phyloP scores from a whole-genome alignment of 495 filamentous ascomycete species.

The Penicillium canariense region DNA sequence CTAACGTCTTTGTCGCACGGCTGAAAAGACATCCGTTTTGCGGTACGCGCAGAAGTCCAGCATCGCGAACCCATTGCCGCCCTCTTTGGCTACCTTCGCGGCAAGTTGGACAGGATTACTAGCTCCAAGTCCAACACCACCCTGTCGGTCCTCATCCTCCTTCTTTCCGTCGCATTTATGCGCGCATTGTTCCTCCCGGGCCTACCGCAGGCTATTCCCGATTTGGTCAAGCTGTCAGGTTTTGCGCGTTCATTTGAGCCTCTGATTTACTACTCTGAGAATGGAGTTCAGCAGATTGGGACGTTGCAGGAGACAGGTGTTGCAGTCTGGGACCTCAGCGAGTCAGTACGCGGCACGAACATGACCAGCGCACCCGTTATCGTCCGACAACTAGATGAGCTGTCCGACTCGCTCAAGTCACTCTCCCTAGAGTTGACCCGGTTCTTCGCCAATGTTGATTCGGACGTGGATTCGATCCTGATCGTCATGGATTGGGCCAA shows the following conservation, averaged over 20 bases:
- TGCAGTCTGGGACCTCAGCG: slow-evolving; percentile 88
- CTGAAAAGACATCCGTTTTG: slow-evolving; percentile 76
- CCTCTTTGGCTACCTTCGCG: slow-evolving; percentile 61
- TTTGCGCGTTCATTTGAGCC: slow-evolving; percentile 88
- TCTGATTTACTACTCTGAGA: slow-evolving; percentile 86
- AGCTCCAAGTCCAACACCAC: slow-evolving; percentile 65
- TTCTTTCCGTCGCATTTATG: slow-evolving; percentile 59
- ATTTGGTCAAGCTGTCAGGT: slow-evolving; percentile 84
- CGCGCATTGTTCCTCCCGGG: slow-evolving; percentile 68
- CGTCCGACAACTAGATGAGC: slow-evolving; percentile 74
- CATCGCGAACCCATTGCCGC: slow-evolving; percentile 83
- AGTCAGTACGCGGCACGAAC: slow-evolving; percentile 82
- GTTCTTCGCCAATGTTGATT: slow-evolving; percentile 90
- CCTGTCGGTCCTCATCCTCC: slow-evolving; percentile 53
- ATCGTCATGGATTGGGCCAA: slow-evolving; percentile 94
- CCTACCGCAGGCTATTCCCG: slow-evolving; percentile 66
- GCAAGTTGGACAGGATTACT: slow-evolving; percentile 47
- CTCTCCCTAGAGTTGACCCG: slow-evolving; percentile 77
- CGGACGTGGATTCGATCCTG: slow-evolving; percentile 86
- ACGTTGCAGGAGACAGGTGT: slow-evolving; percentile 85
- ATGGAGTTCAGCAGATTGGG: slow-evolving; percentile 77
- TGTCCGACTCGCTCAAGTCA: slow-evolving; percentile 78
- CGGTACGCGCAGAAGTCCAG: slow-evolving; percentile 79
- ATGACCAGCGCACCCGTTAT: slow-evolving; percentile 86
- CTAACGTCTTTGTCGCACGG: slow-evolving; percentile 31